Evolutionary conservation across 495 filamentous ascomycete genomes (phyloP).

Genomic region (Cercophora samala): DNA sequence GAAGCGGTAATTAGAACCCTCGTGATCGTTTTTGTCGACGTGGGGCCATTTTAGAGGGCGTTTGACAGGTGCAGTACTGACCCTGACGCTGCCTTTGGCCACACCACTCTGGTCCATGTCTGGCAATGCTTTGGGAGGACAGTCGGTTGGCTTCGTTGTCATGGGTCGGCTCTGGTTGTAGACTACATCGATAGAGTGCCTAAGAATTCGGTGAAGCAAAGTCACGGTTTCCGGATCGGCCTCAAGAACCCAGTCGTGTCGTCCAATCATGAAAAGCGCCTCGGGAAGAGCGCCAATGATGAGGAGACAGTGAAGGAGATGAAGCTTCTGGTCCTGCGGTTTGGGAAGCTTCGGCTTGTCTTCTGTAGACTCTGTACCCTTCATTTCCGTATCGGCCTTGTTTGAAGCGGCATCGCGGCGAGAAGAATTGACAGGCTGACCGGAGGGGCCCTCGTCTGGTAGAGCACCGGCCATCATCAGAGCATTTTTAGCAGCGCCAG

Average conservation of each 20-base stretch:
- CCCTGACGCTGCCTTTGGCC: slow-evolving; percentile 62
- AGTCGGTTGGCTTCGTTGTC: slow-evolving; percentile 24
- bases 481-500: slow-evolving; percentile 72
- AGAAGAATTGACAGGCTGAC: slow-evolving; percentile 15
- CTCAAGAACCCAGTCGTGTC: slow-evolving; percentile 86
- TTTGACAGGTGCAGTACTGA: slow-evolving; percentile 52
- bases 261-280: slow-evolving; percentile 85
- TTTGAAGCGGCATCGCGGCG: slow-evolving; percentile 38
- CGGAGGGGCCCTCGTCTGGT: slow-evolving; percentile 63
- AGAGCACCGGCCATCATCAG: slow-evolving; percentile 84
- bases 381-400: slow-evolving; percentile 51
- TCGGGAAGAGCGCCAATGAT: slow-evolving; percentile 91
- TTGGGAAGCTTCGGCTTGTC: slow-evolving; percentile 64
- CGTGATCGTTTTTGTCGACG: slow-evolving; percentile 69
- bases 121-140: slow-evolving; percentile 46
- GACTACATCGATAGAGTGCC: slow-evolving; percentile 64
- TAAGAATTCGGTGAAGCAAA: slow-evolving; percentile 73
- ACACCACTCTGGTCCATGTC: slow-evolving; percentile 60
- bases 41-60: slow-evolving; percentile 74
- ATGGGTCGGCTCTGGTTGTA: slow-evolving; percentile 38
- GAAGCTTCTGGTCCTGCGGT: slow-evolving; percentile 84
- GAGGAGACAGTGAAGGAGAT: slow-evolving; percentile 78
- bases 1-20: slow-evolving; percentile 75
- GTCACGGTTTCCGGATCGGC: slow-evolving; percentile 67
- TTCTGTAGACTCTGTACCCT: slow-evolving; percentile 49